Percentiles rank a stretch among this genome's conserved stretches.
These are phyloP conservation scores for Solanum corneliomulleri DNA, from an alignment of 257 asterid species.

Conservation along the genomic window DNA sequence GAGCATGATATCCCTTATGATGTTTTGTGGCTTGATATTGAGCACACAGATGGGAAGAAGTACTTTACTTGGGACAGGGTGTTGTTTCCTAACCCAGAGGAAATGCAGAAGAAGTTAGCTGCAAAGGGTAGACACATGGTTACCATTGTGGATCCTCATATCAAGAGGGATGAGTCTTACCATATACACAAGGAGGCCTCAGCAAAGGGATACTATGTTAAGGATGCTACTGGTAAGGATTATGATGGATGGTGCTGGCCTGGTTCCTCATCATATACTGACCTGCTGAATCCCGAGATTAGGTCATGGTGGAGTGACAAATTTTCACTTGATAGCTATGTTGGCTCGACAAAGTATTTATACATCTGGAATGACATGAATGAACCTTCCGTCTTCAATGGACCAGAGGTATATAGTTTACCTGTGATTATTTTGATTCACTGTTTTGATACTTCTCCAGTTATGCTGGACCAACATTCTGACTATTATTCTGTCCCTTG, in stretches of 20 bases:
- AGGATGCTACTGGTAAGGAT: slow-evolving; percentile 78
- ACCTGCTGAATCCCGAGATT: slow-evolving; percentile 78
- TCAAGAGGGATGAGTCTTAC: slow-evolving; percentile 83
- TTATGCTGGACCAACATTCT: neutral
- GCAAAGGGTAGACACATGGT: slow-evolving; percentile 93
- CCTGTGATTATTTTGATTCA: neutral
- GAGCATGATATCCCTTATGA: slow-evolving; percentile 94
- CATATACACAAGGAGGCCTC: slow-evolving; percentile 87
- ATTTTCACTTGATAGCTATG: slow-evolving; percentile 59
- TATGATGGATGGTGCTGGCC: slow-evolving; percentile 99
- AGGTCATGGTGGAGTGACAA: slow-evolving; percentile 95
- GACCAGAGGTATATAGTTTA: slow-evolving; percentile 72
- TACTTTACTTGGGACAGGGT: slow-evolving; percentile 89
- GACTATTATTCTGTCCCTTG: neutral
- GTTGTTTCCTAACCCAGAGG: slow-evolving; percentile 84
- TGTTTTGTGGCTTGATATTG: slow-evolving; percentile 97
- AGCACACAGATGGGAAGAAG: slow-evolving; percentile 89
- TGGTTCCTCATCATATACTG: slow-evolving; percentile 89
- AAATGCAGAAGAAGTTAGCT: slow-evolving; percentile 91
- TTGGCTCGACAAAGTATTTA: slow-evolving; percentile 78
- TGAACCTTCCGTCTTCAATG: slow-evolving; percentile 97
- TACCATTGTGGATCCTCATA: slow-evolving; percentile 97
- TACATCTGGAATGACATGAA: slow-evolving; percentile 98
- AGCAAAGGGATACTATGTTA: slow-evolving; percentile 72
- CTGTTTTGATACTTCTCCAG: neutral